Evolutionary conservation across 495 filamentous ascomycete species (phyloP).

Genomic region (Xylaria curta): DNA sequence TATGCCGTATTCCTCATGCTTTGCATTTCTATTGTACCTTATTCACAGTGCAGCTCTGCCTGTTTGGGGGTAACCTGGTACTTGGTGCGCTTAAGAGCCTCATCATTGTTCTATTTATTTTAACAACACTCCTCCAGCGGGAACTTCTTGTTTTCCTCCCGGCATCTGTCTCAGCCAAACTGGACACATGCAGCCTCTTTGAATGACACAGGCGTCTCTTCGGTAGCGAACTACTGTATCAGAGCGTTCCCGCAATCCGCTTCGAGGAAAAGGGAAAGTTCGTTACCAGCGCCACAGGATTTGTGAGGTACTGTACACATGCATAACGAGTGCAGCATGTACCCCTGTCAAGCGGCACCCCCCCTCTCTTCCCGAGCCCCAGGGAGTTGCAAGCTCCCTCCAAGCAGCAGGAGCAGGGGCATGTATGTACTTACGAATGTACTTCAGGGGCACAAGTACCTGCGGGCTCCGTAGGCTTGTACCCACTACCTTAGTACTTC

Average conservation of each 20-base stretch:
- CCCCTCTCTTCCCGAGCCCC: constrained; percentile 7
- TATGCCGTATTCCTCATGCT: not conserved
- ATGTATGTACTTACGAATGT: constrained; percentile 10
- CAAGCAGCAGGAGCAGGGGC: constrained; percentile 13
- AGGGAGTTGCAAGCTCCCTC: not conserved
- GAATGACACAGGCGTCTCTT: not conserved
- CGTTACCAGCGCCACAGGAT: constrained; percentile 28
- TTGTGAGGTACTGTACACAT: not conserved
- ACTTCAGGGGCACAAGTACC: constrained; percentile 19
- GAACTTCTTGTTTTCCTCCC: not conserved
- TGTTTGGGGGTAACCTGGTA: not conserved
- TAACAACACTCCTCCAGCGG: not conserved
- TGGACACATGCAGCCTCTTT: not conserved
- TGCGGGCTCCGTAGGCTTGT: not conserved
- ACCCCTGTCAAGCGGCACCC: not conserved
- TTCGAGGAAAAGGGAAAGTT: constrained; percentile 36
- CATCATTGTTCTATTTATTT: not conserved
- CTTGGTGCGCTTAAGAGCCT: not conserved
- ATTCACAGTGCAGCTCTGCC: not conserved
- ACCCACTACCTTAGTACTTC: constrained; percentile 3
- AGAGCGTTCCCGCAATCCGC: constrained; percentile 42
- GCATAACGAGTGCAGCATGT: not conserved
- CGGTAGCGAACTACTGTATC: constrained; percentile 19
- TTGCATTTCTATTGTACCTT: not conserved
- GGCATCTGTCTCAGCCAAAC: not conserved